phyloP scores from a whole-genome alignment of 768 basidiomycete genomes.

The Aureoboletus auriporus region DNA sequence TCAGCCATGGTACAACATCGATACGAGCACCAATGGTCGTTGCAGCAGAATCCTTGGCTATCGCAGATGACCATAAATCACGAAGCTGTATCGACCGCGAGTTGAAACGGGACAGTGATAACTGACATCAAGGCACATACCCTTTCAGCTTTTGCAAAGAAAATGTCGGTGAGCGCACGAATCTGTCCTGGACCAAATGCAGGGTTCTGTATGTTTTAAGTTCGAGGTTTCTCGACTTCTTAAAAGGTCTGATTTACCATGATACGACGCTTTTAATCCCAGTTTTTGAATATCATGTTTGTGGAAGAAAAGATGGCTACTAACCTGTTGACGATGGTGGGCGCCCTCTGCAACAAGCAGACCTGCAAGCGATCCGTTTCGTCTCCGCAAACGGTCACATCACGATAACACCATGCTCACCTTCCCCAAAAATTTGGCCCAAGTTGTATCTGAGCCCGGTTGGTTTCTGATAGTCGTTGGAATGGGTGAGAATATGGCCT shows the following conservation, averaged over 20 bases:
- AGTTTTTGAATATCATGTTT: too few relatives aligned
- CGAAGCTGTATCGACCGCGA: constrained; percentile 30
- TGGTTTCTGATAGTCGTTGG: too few relatives aligned
- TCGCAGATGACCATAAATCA: constrained; percentile 39
- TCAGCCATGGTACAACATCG: constrained; percentile 32
- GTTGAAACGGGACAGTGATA: too few relatives aligned
- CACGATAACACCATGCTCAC: not conserved
- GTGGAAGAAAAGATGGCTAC: too few relatives aligned
- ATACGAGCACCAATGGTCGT: constrained; percentile 12
- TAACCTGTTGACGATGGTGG: constrained; percentile 37
- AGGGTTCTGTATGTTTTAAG: constrained; percentile 38
- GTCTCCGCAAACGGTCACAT: too few relatives aligned
- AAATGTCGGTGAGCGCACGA: constrained; percentile 54
- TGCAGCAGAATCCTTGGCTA: constrained; percentile 21
- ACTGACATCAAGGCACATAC: too few relatives aligned
- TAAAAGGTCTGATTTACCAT: constrained; percentile 28
- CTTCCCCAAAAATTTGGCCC: not conserved
- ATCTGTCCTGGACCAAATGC: constrained; percentile 61
- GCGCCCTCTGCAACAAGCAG: constrained; percentile 42
- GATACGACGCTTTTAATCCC: not conserved
- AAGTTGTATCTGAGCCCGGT: constrained; percentile 17
- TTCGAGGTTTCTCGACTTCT: too few relatives aligned
- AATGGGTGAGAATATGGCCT: too few relatives aligned
- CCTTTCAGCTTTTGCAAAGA: constrained; percentile 45
- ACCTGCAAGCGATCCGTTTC: constrained; percentile 28